Percentiles rank a stretch among this genome's conserved stretches.
These are phyloP conservation scores for Byssochlamys sp. DNA, from an alignment of 2,329 filamentous ascomycete genomes.

Conservation along the genomic window DNA sequence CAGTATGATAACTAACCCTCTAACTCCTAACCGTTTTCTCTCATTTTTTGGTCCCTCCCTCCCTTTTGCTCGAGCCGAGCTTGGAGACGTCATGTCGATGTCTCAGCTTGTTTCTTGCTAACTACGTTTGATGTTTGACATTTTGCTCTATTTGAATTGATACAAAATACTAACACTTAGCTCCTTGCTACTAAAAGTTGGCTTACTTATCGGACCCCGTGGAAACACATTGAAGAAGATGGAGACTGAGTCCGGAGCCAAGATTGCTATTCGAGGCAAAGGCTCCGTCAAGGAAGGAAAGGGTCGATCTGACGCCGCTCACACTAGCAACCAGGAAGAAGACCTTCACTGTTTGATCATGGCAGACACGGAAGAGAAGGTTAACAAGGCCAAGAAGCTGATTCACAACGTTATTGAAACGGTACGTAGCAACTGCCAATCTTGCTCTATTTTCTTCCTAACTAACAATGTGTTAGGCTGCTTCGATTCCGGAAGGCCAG, in stretches of 20 bases:
- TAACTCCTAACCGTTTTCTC: conserved; percentile 59
- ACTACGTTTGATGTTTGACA: conserved; percentile 21
- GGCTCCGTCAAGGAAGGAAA: conserved; percentile 99
- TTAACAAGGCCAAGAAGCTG: conserved; percentile 96
- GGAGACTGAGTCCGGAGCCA: conserved; percentile 92
- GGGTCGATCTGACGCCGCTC: conserved; percentile 93
- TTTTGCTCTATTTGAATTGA: conserved; percentile 29
- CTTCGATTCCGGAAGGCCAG: conserved; percentile 94
- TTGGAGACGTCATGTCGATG: conserved; percentile 25
- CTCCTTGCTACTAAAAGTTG: conserved; percentile 74
- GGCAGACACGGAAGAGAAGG: conserved; percentile 98
- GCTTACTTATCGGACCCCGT: conserved; percentile 98
- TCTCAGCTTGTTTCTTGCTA: conserved; percentile 35
- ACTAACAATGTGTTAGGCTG: conserved; percentile 54
- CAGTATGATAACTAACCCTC: conserved; percentile 99
- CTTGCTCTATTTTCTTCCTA: background rate
- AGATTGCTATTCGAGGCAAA: conserved; percentile 98
- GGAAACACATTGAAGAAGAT: conserved; percentile 99
- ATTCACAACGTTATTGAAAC: conserved; percentile 99
- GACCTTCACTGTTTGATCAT: conserved; percentile 98
- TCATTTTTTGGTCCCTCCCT: conserved; percentile 19
- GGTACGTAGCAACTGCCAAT: conserved; percentile 49
- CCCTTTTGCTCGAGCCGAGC: conserved; percentile 38
- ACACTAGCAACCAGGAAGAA: conserved; percentile 99
- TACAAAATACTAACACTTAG: conserved; percentile 78